Base-by-base conservation (phyloP, 306 rosid genomes). In the Prunus armeniaca region DNA sequence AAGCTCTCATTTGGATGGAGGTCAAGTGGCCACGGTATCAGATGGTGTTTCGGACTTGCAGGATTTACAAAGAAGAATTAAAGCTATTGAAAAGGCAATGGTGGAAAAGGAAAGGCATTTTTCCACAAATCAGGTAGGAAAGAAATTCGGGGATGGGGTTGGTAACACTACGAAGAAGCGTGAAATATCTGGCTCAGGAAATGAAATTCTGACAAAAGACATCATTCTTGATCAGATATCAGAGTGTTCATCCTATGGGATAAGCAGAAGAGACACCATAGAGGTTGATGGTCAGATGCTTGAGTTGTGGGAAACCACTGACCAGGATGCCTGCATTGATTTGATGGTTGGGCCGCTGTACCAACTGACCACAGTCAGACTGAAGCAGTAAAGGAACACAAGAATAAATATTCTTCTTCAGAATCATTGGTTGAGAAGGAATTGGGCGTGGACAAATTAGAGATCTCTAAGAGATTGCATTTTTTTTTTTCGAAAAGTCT, bases 171-270 rank as follows among this genome's bases (percentile, higher is more conserved):
- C 63, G 25, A 82, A 50, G 46, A 82, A 71, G 75, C 72, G 71
- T 47, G 86, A 88, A 79, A 78, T 83, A 66, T 84, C 89, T 11
- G 91, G 87, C 46, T 77, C 85, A 13, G 87, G 90, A 76, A 84
- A 82, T 76, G 99, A 96, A 73, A 84, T 92, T 79, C 80, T 93
- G 22, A 91, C 98, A 17, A 96, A 96, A 81, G 96, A 96, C 85
- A 93, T 96, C 76, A 75, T 91, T 85, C 99, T 96, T 63, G 99
- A 96, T 87, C 96, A 96, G 57, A 88, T 89, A 63, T 91, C 98
- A 18, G 93, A 91, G 69, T 81, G 86, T 81, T 88, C 96, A 20
- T 89, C 97, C 12, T 86, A 84, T 71, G 92, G 88, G 56, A 46
- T 83, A 79, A 85, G 88, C 67, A 81, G 88, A 82, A 87, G 93